A percentile compares a stretch with the other conserved stretches of the same genome.
Evolutionary conservation across 2,329 filamentous ascomycete species (phyloP).

Genomic region (Verticillium tricorpus): DNA sequence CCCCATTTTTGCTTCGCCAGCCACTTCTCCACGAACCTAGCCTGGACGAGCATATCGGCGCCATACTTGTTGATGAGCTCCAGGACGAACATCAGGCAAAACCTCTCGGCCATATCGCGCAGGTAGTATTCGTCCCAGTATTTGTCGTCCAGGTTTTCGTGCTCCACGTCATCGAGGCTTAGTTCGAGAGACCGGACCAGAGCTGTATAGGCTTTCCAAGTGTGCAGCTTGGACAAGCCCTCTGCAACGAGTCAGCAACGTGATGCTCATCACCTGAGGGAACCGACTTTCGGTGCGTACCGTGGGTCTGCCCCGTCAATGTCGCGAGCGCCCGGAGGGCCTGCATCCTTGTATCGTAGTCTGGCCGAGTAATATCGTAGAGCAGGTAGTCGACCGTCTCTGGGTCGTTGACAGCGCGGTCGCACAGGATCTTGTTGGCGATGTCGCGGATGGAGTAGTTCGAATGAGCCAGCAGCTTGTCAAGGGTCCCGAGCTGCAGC

Average conservation of each 20-base stretch:
- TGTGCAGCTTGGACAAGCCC: slow-evolving; percentile 44
- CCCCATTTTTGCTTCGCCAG: slow-evolving; percentile 71
- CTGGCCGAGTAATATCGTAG: slow-evolving; percentile 52
- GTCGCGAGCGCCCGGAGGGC: slow-evolving; percentile 53
- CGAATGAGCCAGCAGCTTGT: slow-evolving; percentile 64
- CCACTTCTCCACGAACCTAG: slow-evolving; percentile 68
- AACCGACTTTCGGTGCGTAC: neutral
- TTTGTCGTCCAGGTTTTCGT: slow-evolving; percentile 47
- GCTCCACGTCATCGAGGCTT: slow-evolving; percentile 43
- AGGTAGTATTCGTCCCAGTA: slow-evolving; percentile 60
- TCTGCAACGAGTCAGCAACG: slow-evolving; percentile 23
- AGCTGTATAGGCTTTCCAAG: slow-evolving; percentile 46
- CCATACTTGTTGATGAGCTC: slow-evolving; percentile 58
- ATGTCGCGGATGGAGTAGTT: slow-evolving; percentile 70
- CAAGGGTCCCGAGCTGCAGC: slow-evolving; percentile 60
- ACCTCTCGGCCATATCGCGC: slow-evolving; percentile 57
- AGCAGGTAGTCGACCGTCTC: slow-evolving; percentile 46
- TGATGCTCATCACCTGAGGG: too few relatives aligned
- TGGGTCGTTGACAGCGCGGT: slow-evolving; percentile 55
- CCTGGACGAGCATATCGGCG: slow-evolving; percentile 52
- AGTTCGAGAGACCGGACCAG: slow-evolving; percentile 58
- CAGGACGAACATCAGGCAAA: slow-evolving; percentile 52
- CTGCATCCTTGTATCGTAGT: slow-evolving; percentile 54
- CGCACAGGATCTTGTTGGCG: slow-evolving; percentile 54
- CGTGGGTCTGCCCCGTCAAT: slow-evolving; percentile 37